These are phyloP conservation scores for Infundibulicybe gibba DNA, from an alignment of 768 basidiomycete genomes.

Conservation along the genomic window DNA sequence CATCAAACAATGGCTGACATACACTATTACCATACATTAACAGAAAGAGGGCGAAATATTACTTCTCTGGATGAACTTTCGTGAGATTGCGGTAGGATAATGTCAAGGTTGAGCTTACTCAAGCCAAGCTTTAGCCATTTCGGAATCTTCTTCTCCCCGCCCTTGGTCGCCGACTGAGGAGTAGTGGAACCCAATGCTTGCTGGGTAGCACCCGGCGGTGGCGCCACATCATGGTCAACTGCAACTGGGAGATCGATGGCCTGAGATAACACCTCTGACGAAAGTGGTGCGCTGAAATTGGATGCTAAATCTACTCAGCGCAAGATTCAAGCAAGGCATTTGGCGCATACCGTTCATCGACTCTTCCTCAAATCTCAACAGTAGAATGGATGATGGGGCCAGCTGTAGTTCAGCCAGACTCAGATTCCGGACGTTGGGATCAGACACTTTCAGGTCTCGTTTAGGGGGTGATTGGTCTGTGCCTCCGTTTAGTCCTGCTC, in stretches of 20 bases:
- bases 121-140: slow-evolving; percentile 75
- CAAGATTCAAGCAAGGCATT: not conserved
- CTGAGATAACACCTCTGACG: slow-evolving; percentile 47
- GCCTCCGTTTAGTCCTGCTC: too few species aligned
- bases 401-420: slow-evolving; percentile 68
- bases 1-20: too few species aligned
- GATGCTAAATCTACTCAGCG: slow-evolving; percentile 34
- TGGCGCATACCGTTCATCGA: slow-evolving; percentile 58
- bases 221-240: slow-evolving; percentile 21
- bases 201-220: slow-evolving; percentile 3
- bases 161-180: slow-evolving; percentile 2
- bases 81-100: not conserved
- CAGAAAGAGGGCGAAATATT: not conserved
- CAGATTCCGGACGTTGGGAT: slow-evolving; percentile 65
- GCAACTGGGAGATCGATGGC: slow-evolving; percentile 69
- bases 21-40: too few species aligned
- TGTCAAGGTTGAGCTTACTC: slow-evolving; percentile 38
- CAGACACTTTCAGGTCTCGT: slow-evolving; percentile 80
- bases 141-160: slow-evolving; percentile 57
- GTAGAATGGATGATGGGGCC: slow-evolving; percentile 75
- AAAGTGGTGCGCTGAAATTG: slow-evolving; percentile 60
- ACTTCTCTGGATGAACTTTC: not conserved
- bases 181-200: slow-evolving; percentile 4
- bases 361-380: slow-evolving; percentile 74
- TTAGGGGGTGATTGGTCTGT: slow-evolving; percentile 80